phyloP scores from a whole-genome alignment of 1,139 yeast genomes.

The Ashbya aceris region DNA sequence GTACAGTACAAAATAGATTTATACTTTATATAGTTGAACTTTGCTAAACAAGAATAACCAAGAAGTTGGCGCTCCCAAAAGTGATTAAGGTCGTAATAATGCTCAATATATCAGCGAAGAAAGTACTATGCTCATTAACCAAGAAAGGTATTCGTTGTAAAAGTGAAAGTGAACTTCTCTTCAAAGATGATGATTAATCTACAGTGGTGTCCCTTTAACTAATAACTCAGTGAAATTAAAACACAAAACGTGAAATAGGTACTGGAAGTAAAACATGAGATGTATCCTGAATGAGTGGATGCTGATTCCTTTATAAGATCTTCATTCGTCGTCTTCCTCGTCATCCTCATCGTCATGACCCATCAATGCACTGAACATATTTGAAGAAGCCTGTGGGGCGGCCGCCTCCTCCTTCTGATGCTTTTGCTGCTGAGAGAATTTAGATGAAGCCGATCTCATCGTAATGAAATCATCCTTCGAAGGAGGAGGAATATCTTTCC shows the following conservation, averaged over 20 bases:
- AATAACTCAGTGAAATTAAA: slow-evolving; percentile 2
- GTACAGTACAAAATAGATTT: slow-evolving; percentile 3
- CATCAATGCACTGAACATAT: slow-evolving; percentile 29
- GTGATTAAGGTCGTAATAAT: neutral
- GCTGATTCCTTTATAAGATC: neutral
- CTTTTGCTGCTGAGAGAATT: slow-evolving; percentile 20
- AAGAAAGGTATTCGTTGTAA: neutral
- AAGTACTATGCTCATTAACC: slow-evolving; percentile 3
- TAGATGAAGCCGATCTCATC: slow-evolving; percentile 25
- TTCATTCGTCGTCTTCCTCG: slow-evolving; percentile 8
- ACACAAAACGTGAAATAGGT: slow-evolving; percentile 2
- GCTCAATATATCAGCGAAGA: slow-evolving; percentile 1
- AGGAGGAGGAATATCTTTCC: slow-evolving; percentile 19
- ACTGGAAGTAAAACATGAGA: slow-evolving; percentile 1
- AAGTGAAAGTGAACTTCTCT: slow-evolving; percentile 2
- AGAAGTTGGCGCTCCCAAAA: neutral
- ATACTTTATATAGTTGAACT: slow-evolving; percentile 3
- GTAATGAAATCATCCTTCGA: slow-evolving; percentile 24
- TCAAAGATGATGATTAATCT: slow-evolving; percentile 3
- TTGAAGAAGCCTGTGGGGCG: slow-evolving; percentile 20
- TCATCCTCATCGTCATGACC: slow-evolving; percentile 26
- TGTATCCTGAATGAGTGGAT: neutral
- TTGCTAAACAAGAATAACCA: slow-evolving; percentile 4
- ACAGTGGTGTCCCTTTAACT: slow-evolving; percentile 2
- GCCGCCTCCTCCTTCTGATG: slow-evolving; percentile 24